Conservation (phyloP, 345 rosid genomes). For the Melaleuca quinquenervia region DNA sequence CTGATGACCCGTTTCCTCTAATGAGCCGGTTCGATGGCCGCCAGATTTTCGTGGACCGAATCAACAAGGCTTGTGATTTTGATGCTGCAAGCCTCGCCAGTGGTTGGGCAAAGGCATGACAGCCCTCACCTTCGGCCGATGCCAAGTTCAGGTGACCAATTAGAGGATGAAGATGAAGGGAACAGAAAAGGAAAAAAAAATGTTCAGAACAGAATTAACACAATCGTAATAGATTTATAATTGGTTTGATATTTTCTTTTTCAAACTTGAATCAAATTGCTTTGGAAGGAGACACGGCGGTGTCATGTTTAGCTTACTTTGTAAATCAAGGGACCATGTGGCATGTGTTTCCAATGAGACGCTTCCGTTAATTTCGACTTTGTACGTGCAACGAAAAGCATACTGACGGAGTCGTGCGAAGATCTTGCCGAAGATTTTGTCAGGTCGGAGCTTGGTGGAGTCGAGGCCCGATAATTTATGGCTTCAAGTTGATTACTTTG, state of each 20-base stretch:
- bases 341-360: not conserved
- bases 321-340: not conserved
- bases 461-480: not conserved
- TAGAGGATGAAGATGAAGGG: too few relatives aligned
- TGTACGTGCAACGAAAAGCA: not conserved
- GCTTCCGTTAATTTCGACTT: not conserved
- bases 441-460: not conserved
- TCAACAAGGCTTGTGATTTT: constrained; percentile 23
- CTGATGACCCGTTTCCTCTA: constrained; percentile 26
- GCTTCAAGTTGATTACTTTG: not conserved
- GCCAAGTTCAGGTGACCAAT: too few relatives aligned
- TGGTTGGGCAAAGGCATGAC: too few relatives aligned
- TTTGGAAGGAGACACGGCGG: not conserved
- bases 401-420: not conserved
- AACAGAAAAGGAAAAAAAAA: too few relatives aligned
- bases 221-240: too few relatives aligned
- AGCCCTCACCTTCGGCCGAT: too few relatives aligned
- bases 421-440: not conserved
- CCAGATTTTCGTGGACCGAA: constrained; percentile 34
- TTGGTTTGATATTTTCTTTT: too few relatives aligned
- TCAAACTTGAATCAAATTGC: too few relatives aligned
- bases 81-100: constrained; percentile 13
- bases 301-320: not conserved
- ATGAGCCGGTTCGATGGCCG: constrained; percentile 29
- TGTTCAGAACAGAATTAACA: too few relatives aligned